These are phyloP conservation scores for Silene coronaria DNA, from an alignment of 179 eudicot species.

Conservation along the genomic window DNA sequence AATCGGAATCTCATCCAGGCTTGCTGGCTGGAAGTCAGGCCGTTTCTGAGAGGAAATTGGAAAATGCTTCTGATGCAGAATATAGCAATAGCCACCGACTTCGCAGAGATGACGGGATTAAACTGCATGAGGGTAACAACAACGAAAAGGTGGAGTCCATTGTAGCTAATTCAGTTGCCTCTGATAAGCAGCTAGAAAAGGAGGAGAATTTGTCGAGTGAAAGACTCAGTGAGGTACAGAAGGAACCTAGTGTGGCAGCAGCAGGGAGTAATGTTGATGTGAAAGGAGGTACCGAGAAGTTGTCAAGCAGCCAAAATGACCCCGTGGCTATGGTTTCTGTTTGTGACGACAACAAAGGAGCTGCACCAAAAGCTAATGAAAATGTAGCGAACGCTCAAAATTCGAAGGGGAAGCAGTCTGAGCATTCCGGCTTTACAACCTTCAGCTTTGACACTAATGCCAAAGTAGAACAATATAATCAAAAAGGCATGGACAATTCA, in stretches of 20 bases:
- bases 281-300: conserved; percentile 24
- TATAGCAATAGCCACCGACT: conserved; percentile 16
- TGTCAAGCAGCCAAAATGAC: conserved; percentile 27
- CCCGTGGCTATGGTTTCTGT: conserved; percentile 21
- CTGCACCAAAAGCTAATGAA: conserved; percentile 21
- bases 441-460: conserved; percentile 20
- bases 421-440: conserved; percentile 21
- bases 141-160: conserved; percentile 23
- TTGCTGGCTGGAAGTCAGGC: conserved; percentile 24
- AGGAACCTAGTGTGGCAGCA: conserved; percentile 22
- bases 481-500: conserved; percentile 11
- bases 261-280: conserved; percentile 20
- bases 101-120: conserved; percentile 19
- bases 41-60: conserved; percentile 20
- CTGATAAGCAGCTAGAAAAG: conserved; percentile 16
- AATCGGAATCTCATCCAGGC: conserved; percentile 53
- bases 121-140: conserved; percentile 27
- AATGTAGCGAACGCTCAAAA: conserved; percentile 26
- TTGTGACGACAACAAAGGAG: conserved; percentile 28
- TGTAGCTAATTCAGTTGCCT: conserved; percentile 12
- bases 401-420: conserved; percentile 23
- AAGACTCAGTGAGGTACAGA: conserved; percentile 24
- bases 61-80: conserved; percentile 27
- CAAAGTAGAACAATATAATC: conserved; percentile 21
- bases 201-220: conserved; percentile 20